phyloP scores from a whole-genome alignment of 352 stramenopile genomes.

The Phytophthora tubulina region DNA sequence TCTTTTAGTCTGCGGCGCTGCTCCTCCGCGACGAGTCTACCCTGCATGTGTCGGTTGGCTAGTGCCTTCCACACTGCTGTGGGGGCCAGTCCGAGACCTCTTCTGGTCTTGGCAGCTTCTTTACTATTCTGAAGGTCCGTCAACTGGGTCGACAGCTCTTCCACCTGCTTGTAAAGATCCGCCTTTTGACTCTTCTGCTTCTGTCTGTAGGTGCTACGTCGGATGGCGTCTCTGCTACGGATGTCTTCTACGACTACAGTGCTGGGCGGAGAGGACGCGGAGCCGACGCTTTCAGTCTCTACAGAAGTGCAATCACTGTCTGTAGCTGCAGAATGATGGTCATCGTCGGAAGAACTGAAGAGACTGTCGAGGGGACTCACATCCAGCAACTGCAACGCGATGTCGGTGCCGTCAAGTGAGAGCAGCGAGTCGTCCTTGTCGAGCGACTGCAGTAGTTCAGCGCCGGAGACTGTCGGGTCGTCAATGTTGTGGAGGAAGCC shows the following conservation, averaged over 20 bases:
- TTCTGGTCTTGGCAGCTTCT: slow-evolving; percentile 1
- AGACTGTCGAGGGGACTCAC: slow-evolving; percentile 25
- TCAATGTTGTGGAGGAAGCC: slow-evolving; percentile 37
- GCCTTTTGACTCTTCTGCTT: slow-evolving; percentile 37
- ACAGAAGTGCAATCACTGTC: slow-evolving; percentile 34
- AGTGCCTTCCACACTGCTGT: slow-evolving; percentile 35
- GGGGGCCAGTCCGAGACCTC: slow-evolving; percentile 1
- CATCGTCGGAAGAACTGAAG: slow-evolving; percentile 12
- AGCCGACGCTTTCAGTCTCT: slow-evolving; percentile 33
- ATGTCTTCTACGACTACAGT: slow-evolving; percentile 19
- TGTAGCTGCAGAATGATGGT: slow-evolving; percentile 5
- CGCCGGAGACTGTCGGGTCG: slow-evolving; percentile 17
- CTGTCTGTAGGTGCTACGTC: slow-evolving; percentile 33
- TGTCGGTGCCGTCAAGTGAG: slow-evolving; percentile 18
- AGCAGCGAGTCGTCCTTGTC: slow-evolving; percentile 29
- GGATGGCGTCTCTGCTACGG: slow-evolving; percentile 35
- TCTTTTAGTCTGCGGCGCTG: slow-evolving; percentile 27
- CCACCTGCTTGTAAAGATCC: slow-evolving; percentile 22
- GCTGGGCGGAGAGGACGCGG: slow-evolving; percentile 10
- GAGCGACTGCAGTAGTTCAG: slow-evolving; percentile 26
- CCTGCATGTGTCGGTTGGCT: slow-evolving; percentile 30
- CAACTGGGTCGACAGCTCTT: slow-evolving; percentile 27
- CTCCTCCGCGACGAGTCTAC: slow-evolving; percentile 28
- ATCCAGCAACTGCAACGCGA: slow-evolving; percentile 34
- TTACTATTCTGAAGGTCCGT: slow-evolving; percentile 17